Evolutionary conservation across 2,329 filamentous ascomycete species (phyloP).

Genomic region (Diaporthe australafricana): DNA sequence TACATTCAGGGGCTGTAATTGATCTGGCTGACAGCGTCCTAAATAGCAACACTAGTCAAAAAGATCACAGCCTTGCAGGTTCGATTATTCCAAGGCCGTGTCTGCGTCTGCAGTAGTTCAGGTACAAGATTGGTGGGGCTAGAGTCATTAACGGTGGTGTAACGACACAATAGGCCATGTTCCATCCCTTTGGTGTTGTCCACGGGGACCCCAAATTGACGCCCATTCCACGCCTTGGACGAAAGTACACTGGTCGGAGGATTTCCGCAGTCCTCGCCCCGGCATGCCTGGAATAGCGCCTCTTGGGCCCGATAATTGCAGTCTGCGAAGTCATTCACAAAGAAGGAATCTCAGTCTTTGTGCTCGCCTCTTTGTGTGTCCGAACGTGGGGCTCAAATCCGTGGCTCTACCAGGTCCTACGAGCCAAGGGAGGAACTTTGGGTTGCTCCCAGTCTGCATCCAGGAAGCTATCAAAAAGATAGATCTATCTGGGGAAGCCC

Average conservation of each 20-base stretch:
- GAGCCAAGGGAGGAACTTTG: constrained; percentile 30
- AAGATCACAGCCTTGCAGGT: constrained; percentile 9
- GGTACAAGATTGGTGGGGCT: constrained; percentile 14
- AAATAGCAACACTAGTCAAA: constrained; percentile 1
- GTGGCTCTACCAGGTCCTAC: not conserved
- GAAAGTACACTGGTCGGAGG: constrained; percentile 30
- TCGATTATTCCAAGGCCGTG: not conserved
- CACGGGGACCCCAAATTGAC: constrained; percentile 3
- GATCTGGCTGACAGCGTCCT: not conserved
- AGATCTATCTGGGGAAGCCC: constrained; percentile 17
- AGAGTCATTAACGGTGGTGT: constrained; percentile 7
- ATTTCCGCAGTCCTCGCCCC: constrained; percentile 12
- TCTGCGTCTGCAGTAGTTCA: constrained; percentile 27
- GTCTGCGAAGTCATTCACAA: constrained; percentile 22
- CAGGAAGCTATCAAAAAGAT: constrained; percentile 24
- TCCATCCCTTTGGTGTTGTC: constrained; percentile 28
- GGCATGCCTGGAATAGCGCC: constrained; percentile 20
- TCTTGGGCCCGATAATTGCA: constrained; percentile 3
- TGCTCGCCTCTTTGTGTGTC: constrained; percentile 30
- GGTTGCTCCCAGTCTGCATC: constrained; percentile 1
- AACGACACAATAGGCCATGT: constrained; percentile 32
- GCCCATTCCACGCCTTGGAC: constrained; percentile 18
- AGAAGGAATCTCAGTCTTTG: constrained; percentile 29
- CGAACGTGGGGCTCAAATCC: constrained; percentile 22
- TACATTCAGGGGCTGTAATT: not conserved